phyloP scores from a whole-genome alignment of 2,329 filamentous ascomycete species.

The Colletotrichum cereale region DNA sequence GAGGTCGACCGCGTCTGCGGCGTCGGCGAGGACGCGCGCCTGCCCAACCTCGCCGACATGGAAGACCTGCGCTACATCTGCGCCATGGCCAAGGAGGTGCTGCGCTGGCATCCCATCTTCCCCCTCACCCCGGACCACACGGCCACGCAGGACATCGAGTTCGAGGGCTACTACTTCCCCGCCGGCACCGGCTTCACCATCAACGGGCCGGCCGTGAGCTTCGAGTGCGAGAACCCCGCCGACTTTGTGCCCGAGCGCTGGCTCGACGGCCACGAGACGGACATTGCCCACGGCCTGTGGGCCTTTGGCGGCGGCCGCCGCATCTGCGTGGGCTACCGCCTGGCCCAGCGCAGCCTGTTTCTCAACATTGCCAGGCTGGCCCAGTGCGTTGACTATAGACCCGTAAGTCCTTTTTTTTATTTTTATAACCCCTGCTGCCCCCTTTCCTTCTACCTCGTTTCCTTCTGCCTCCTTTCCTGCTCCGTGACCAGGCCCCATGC shows the following conservation, averaged over 20 bases:
- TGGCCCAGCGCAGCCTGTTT: slow-evolving; percentile 46
- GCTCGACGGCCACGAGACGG: slow-evolving; percentile 46
- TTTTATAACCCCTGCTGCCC: too few relatives aligned
- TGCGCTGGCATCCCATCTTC: slow-evolving; percentile 60
- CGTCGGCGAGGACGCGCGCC: slow-evolving; percentile 45
- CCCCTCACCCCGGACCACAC: slow-evolving; percentile 52
- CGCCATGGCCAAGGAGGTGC: slow-evolving; percentile 53
- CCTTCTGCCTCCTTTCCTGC: not conserved
- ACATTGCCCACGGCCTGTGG: slow-evolving; percentile 45
- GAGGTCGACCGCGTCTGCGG: slow-evolving; percentile 59
- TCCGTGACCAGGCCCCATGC: not conserved
- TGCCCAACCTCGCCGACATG: slow-evolving; percentile 57
- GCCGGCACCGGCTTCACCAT: slow-evolving; percentile 57
- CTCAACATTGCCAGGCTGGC: slow-evolving; percentile 44
- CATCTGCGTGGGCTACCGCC: slow-evolving; percentile 44
- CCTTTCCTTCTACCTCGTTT: too few relatives aligned
- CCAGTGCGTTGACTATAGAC: slow-evolving; percentile 43
- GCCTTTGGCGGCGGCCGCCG: slow-evolving; percentile 45
- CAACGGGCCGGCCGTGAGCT: slow-evolving; percentile 53
- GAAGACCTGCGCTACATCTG: slow-evolving; percentile 55
- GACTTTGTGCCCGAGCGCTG: slow-evolving; percentile 52
- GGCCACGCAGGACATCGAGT: slow-evolving; percentile 55
- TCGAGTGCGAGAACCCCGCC: slow-evolving; percentile 48
- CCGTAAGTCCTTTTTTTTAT: not conserved
- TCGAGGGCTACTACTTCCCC: slow-evolving; percentile 55